A percentile compares a stretch with the other conserved stretches of the same genome.
Conservation (phyloP, 1,284 basidiomycete species). For the Leccinum cinnamomeum region DNA sequence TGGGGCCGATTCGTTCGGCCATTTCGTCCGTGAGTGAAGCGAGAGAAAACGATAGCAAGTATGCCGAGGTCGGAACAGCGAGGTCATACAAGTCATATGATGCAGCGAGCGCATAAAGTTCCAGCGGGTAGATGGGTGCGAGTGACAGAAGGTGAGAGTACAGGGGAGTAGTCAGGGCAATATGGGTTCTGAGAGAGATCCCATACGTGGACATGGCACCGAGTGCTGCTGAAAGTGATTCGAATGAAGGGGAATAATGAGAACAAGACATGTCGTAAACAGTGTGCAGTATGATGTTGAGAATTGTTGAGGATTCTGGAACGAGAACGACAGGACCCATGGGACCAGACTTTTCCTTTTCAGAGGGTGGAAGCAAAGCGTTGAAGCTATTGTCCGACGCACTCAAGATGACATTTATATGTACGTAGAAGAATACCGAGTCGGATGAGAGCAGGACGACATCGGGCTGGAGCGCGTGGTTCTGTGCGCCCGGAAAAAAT, state of each 20-base stretch:
- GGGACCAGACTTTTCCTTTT: conserved; percentile 34
- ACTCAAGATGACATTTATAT: conserved; percentile 48
- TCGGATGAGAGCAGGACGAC: conserved; percentile 67
- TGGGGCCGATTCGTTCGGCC: conserved; percentile 56
- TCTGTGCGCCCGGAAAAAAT: conserved; percentile 68
- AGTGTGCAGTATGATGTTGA: conserved; percentile 63
- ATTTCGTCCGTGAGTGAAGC: conserved; percentile 58
- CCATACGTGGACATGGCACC: conserved; percentile 52
- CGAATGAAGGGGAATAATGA: conserved; percentile 59
- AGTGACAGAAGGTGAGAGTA: conserved; percentile 50
- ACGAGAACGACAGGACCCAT: conserved; percentile 48
- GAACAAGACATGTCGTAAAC: conserved; percentile 61
- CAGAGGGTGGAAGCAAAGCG: conserved; percentile 41
- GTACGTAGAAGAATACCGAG: conserved; percentile 73
- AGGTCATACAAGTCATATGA: conserved; percentile 56
- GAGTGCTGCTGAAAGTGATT: conserved; percentile 48
- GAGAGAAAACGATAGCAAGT: conserved; percentile 59
- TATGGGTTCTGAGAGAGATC: conserved; percentile 41
- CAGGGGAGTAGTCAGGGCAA: conserved; percentile 43
- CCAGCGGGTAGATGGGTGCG: conserved; percentile 55
- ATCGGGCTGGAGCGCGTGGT: conserved; percentile 54
- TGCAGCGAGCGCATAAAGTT: conserved; percentile 60
- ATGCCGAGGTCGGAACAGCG: conserved; percentile 57
- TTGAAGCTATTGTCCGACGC: conserved; percentile 58
- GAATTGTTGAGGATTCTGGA: conserved; percentile 48